phyloP scores from a whole-genome alignment of 2,329 filamentous ascomycete genomes.

The Drechslerella stenobrocha region DNA sequence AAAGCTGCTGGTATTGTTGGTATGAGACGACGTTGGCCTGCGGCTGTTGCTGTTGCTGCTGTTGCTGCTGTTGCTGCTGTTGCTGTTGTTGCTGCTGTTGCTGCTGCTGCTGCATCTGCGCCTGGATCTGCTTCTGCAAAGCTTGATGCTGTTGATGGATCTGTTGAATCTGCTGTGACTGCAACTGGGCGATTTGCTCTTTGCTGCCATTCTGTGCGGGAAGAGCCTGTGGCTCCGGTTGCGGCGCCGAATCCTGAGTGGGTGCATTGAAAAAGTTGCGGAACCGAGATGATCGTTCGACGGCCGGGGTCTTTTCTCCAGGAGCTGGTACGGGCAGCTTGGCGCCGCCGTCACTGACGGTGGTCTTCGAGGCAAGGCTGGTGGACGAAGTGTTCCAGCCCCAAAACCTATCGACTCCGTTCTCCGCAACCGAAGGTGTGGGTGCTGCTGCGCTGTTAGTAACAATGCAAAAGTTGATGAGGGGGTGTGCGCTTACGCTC shows the following conservation, averaged over 20 bases:
- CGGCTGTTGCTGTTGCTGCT: conserved; percentile 14
- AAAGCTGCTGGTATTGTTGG: conserved; percentile 36
- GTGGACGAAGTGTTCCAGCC: conserved; percentile 57
- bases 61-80: conserved; percentile 28
- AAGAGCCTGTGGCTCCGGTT: conserved; percentile 3
- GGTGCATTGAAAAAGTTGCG: conserved; percentile 57
- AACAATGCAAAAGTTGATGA: not conserved
- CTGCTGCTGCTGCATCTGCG: conserved; percentile 26
- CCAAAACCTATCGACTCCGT: conserved; percentile 58
- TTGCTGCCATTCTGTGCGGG: conserved; percentile 20
- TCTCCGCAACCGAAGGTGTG: conserved; percentile 56
- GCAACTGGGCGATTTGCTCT: conserved; percentile 1
- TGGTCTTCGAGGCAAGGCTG: conserved; percentile 49
- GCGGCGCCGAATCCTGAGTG: conserved; percentile 18
- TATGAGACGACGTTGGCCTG: conserved; percentile 21
- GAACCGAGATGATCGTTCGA: conserved; percentile 59
- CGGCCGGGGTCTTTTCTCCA: conserved; percentile 50
- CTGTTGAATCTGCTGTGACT: conserved; percentile 7
- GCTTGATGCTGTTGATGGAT: conserved; percentile 21
- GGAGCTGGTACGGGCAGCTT: conserved; percentile 52
- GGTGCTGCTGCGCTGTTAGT: conserved; percentile 36
- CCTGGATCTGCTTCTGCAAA: conserved; percentile 18
- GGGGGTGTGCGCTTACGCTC: conserved; percentile 21
- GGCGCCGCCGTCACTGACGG: conserved; percentile 52
- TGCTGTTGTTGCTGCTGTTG: conserved; percentile 48